Percentiles rank a stretch among this genome's conserved stretches.
Evolutionary conservation across 129 eudicot species (phyloP).

Genomic region (Smallanthus sonchifolius): DNA sequence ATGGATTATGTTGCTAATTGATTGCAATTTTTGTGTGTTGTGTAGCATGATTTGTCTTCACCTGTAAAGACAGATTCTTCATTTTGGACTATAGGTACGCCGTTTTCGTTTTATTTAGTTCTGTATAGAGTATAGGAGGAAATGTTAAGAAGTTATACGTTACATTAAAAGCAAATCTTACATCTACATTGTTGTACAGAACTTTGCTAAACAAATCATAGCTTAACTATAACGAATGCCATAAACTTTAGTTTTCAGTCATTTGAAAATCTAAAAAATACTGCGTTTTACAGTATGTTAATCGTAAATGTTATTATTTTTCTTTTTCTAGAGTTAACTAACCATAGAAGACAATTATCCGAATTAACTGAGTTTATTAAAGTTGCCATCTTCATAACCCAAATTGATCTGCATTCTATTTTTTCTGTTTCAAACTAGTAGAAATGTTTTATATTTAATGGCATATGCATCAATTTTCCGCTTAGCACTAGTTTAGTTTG

Average conservation of each 20-base stretch:
- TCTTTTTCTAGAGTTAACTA: no score
- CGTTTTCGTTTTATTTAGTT: not conserved
- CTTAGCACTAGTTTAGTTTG: not conserved
- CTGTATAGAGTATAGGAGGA: not conserved
- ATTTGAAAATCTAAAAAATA: no score
- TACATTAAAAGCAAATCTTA: no score
- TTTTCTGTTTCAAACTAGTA: not conserved
- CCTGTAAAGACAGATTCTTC: slow-evolving; percentile 86
- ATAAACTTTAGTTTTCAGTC: no score
- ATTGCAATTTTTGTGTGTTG: not conserved
- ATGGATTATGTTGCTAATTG: slow-evolving; percentile 10
- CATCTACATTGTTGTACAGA: no score
- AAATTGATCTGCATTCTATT: not conserved
- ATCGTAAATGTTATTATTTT: no score
- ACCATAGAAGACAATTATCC: no score
- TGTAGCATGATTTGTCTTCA: slow-evolving; percentile 76
- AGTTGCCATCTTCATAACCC: no score
- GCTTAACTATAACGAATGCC: no score
- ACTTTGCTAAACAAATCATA: no score
- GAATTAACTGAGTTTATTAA: no score
- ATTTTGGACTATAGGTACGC: slow-evolving; percentile 88
- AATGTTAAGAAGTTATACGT: not conserved
- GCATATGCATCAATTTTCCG: not conserved
- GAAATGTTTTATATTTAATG: not conserved
- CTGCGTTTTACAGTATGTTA: no score